Conservation (phyloP, 345 rosid species). For the Syzygium oleosum region DNA sequence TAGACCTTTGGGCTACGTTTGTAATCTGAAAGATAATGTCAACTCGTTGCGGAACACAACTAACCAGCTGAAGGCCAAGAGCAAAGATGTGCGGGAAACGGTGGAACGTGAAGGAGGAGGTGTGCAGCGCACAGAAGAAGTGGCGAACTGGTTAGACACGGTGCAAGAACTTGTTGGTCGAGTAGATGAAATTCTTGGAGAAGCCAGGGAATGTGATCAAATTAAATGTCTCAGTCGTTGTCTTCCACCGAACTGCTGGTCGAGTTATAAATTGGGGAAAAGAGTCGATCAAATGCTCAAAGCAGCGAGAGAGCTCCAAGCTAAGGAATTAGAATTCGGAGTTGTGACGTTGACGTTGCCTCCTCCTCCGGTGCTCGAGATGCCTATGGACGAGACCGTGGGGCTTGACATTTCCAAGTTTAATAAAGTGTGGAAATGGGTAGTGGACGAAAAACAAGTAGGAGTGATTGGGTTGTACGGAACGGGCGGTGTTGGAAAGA, state of each 20-base stretch:
- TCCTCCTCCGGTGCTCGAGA: too few relatives aligned
- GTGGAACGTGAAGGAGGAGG: neutral
- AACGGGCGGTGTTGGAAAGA: too few relatives aligned
- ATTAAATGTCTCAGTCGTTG: neutral
- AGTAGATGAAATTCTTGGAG: neutral
- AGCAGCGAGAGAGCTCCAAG: too few relatives aligned
- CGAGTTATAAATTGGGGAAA: too few relatives aligned
- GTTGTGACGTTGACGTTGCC: too few relatives aligned
- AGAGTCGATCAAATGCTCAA: too few relatives aligned
- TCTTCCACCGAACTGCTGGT: fast-evolving
- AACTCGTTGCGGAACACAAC: neutral
- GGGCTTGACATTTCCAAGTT: too few relatives aligned
- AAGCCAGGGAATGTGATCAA: neutral
- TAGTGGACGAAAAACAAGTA: too few relatives aligned
- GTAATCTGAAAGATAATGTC: neutral
- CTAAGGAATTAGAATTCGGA: too few relatives aligned
- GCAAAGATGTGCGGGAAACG: fast-evolving
- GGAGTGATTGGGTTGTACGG: too few relatives aligned
- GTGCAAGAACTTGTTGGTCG: neutral
- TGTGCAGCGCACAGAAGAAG: neutral
- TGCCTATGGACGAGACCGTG: too few relatives aligned
- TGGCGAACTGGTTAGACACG: neutral
- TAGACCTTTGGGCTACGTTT: neutral
- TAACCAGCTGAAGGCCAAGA: neutral
- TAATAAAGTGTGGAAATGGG: too few relatives aligned